Evolutionary conservation across 352 stramenopile genomes (phyloP), one percentile per base, ranked within the genome.

Genomic region (Nothophytophthora sp.): DNA sequence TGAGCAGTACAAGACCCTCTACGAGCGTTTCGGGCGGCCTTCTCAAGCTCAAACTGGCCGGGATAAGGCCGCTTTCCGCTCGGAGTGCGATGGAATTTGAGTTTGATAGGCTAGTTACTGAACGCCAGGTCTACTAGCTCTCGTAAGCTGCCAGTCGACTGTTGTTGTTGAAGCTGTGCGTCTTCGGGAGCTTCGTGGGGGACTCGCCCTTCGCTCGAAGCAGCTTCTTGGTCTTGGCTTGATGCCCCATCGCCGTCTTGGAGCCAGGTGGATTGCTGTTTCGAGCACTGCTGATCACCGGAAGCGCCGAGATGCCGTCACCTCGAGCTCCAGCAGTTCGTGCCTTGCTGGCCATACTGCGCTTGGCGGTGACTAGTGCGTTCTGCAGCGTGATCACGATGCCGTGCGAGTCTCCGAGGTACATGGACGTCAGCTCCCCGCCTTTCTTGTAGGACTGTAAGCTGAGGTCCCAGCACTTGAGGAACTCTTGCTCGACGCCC

Each of bases 401-500:
- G 11, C 86, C 91, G 54, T 98, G 93, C 7, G 83, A 76, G 6
- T 88, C 75, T 3, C 94, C 93, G 1, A 98, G 73, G 60, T 95
- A 92, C 16, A 58, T 67, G 11, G 84, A 70, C 3, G 88, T 84
- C 34, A 97, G 66, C 45, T 98, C 86, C 13, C 95, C 88, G 4
- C 92, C 94, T 63, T 97, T 98, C 33, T 84, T 81, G 71, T 98
- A 98, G 13, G 86, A 95, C 32, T 95, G 73, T 8, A 98, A 36
- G 40, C 83, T 96, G 16, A 92, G 64, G 39, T 98, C 86, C 54
- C 83, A 97, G 46, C 83, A 90, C 51, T 97, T 98, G 15, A 98
- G 69, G 51, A 98, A 98, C 52, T 98, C 94, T 38, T 98, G 89
- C 62, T 98, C 94, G 16, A 98, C 94, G 20, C 92, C 94, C 32